Base-by-base conservation (phyloP, 805 yeast genomes). In the Metschnikowia lochheadii region DNA sequence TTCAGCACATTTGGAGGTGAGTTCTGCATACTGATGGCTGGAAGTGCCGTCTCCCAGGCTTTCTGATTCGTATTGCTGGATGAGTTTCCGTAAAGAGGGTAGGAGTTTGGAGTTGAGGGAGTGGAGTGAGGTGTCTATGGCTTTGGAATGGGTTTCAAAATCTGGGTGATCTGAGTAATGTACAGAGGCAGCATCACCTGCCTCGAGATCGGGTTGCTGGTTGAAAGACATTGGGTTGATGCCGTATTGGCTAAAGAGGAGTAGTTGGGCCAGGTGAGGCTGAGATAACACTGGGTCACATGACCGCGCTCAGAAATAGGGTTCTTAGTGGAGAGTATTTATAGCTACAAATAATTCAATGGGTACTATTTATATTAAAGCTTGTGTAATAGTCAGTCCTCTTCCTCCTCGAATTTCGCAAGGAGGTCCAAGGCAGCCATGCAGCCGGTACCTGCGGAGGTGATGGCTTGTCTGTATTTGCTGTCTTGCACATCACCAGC, bases 361-460 rank as follows among this genome's bases (percentile, higher is more conserved):
- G 11, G 13, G 23, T 7, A 23, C 35, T 29, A 20, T 21, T 2
- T 33, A 6, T 11, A 33, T 32, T 41, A 55, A 32, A 49, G 46
- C 38, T 50, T 46, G 18, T 52, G 34, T 15, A n/a, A 11, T 32
- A 54, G 54, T 56, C 59, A 54, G 49, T 46, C 60, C 53, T 56
- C 61, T 46, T 58, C 61, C 54, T 58, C 62, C 41, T 58, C 62
- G 35, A 58, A 52, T 53, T 55, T 55, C 40, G 54, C 52, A 35
- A 58, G 54, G 65, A 92, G 89, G 64, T 94, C 98, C 55, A 94
- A 80, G 53, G 96, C 99, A 63, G 99, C 99, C 97, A 91, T 92
- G 80, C 99, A 94, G 56, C 99, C 99, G 56, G 96, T 81, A 66
- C 99, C 99, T n/a, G 99, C 99, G 69, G 97, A 90, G 39, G 99